A percentile compares a stretch with the other conserved stretches of the same genome.
Evolutionary conservation across 108 stramenopile species (phyloP).

Genomic region (Conticribra guillardii): DNA sequence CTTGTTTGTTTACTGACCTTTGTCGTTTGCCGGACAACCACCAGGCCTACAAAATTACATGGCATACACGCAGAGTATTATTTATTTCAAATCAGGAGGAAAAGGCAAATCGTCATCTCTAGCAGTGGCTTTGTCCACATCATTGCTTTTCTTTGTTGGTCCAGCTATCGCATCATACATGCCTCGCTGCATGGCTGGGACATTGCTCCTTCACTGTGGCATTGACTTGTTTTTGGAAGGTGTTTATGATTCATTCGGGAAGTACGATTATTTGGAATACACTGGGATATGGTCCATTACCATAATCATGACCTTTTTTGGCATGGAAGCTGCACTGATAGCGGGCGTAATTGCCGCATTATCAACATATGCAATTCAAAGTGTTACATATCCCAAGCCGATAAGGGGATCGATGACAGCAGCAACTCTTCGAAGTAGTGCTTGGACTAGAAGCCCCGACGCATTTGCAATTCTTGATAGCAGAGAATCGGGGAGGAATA

Average conservation of each 20-base stretch:
- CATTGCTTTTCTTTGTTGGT: slow-evolving; percentile 72
- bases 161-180: slow-evolving; percentile 60
- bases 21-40: neutral
- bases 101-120: slow-evolving; percentile 51
- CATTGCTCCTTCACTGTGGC: slow-evolving; percentile 83
- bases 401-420: slow-evolving; percentile 74
- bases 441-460: slow-evolving; percentile 49
- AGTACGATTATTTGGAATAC: slow-evolving; percentile 55
- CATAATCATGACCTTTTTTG: slow-evolving; percentile 71
- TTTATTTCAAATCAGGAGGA: slow-evolving; percentile 83
- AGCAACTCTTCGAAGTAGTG: slow-evolving; percentile 65
- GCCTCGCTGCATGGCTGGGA: slow-evolving; percentile 88
- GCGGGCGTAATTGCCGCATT: slow-evolving; percentile 71
- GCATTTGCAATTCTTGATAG: slow-evolving; percentile 56
- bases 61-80: slow-evolving; percentile 68
- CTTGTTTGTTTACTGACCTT: neutral
- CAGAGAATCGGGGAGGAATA: slow-evolving; percentile 41
- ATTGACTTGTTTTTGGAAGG: slow-evolving; percentile 85
- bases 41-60: slow-evolving; percentile 80
- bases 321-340: slow-evolving; percentile 75
- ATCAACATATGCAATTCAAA: slow-evolving; percentile 66
- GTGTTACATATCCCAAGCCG: slow-evolving; percentile 59
- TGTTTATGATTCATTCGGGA: slow-evolving; percentile 61
- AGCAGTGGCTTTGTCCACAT: slow-evolving; percentile 47
- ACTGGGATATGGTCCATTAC: slow-evolving; percentile 73